Evolutionary conservation across 495 filamentous ascomycete genomes (phyloP), one percentile per base, ranked within the genome.

Genomic region (Podospora pseudocomata): DNA sequence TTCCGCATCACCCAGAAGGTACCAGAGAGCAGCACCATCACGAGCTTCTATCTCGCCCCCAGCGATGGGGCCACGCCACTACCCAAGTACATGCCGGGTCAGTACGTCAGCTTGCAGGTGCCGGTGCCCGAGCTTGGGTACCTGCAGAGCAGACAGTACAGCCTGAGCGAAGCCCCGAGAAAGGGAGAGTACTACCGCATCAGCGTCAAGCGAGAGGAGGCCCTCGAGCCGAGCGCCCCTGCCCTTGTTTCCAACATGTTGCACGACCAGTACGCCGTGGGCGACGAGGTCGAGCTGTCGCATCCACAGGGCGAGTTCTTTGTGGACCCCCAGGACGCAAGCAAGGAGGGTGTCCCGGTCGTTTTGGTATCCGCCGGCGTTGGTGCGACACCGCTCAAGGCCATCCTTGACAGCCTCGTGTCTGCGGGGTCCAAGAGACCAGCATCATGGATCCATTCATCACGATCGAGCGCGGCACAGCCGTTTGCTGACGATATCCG

Each of bases 281-380:
- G 90, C 67, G 88, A 90, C 72, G 77, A 79, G 32, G 73, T 92
- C 26, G 81, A 89, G 73, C 77, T 92, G 18, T 88, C 88, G 7
- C 88, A 91, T 70, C 90, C 91, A 2, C 84, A 78, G 68, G 90
- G 91, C 55, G 88, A 91, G 75, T 92, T 92, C 80, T 86, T 81
- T 76, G 76, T 90, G 34, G 74, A 82, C 67, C 72, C 77, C 5
- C 39, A 66, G 1, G 75, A 78, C 68, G 68, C 74, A 59, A 62
- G 76, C 70, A 76, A 84, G 79, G 67, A 75, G 13, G 76, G 77
- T 28, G 79, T 71, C n/a, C 86, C 86, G 0, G 75, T 90, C 2
- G 89, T 91, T 3, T 81, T 92, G 55, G 83, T 93, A 66, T 88
- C 88, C 3, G 90, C 86, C 7, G 90, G 90, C 9, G 88, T 90